Base-by-base conservation (phyloP, 306 rosid genomes). In the Cicer yamashitae region DNA sequence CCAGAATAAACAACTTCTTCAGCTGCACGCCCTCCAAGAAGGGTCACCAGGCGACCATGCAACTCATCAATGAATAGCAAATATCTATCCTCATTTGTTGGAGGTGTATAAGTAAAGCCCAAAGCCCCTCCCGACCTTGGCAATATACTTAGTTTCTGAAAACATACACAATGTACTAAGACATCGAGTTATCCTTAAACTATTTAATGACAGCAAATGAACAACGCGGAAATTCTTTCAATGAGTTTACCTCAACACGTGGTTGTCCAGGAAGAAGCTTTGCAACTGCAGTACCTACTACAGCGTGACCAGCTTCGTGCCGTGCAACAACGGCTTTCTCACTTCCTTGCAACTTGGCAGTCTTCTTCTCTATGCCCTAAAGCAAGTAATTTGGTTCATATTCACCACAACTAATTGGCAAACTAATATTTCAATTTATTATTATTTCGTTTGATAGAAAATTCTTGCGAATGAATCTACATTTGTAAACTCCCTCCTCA, bases 1-100 rank as follows among this genome's bases (percentile, higher is more conserved):
- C 98, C 98, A 37, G 97, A 87, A 77, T 88, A 94, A 71, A 84
- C 89, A 69, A 94, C 86, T 84, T 94, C 97, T 89, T 94, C 98
- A 43, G 97, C 98, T 18, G 98, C 98, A 43, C 98, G 97, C 60
- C 98, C 98, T 73, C 97, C 98, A 57, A 94, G 93, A 86, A 94
- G 98, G 37, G 97, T 94, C 73, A 88, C 98, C 79, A 94, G 84
- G 59, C 96, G 97, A 60, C 98, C 98, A 63, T 83, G 96, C 86
- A 94, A 81, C 84, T 94, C 98, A 78, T 94, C 98, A 70, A 94
- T 82, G 87, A 94, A 90, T 71, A 94, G 87, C 88, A 94, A 88
- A 84, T 94, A 94, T 82, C 98, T 88, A 77, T 94, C 98, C 85
- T 94, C 98, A 53, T 18, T 76, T 53, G 96, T 84, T 78, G 98